phyloP scores from a whole-genome alignment of 2,329 filamentous ascomycete genomes.

The Cephalotrichum gorgonifer region DNA sequence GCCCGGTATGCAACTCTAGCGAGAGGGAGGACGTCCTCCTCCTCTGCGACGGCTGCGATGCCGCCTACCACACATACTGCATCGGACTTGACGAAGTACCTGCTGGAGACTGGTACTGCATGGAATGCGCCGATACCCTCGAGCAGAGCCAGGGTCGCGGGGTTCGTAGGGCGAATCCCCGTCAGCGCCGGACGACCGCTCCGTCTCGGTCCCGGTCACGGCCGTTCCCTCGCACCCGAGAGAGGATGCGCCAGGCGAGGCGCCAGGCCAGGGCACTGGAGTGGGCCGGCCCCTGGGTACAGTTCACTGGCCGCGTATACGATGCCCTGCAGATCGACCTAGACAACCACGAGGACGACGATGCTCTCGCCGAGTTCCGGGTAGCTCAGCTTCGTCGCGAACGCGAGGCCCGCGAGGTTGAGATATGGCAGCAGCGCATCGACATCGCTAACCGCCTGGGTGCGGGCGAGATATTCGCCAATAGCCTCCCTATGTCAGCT shows the following conservation, averaged over 20 bases:
- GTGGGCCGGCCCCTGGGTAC: slow-evolving; percentile 80
- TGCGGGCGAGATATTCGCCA: slow-evolving; percentile 60
- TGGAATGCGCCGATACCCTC: slow-evolving; percentile 58
- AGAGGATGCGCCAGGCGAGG: slow-evolving; percentile 44
- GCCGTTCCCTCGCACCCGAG: slow-evolving; percentile 44
- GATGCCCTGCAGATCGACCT: slow-evolving; percentile 67
- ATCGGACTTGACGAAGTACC: slow-evolving; percentile 72
- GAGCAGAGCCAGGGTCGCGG: slow-evolving; percentile 20
- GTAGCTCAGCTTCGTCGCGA: slow-evolving; percentile 41
- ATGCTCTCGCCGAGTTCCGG: slow-evolving; percentile 40
- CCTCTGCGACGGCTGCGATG: slow-evolving; percentile 85
- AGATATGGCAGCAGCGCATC: slow-evolving; percentile 75
- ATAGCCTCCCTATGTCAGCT: slow-evolving; percentile 45
- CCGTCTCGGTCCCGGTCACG: slow-evolving; percentile 9
- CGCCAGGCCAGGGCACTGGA: slow-evolving; percentile 62
- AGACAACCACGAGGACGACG: slow-evolving; percentile 77
- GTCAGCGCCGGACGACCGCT: neutral
- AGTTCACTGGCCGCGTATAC: slow-evolving; percentile 49
- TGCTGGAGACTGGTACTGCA: slow-evolving; percentile 78
- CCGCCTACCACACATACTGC: slow-evolving; percentile 85
- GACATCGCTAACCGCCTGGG: slow-evolving; percentile 73
- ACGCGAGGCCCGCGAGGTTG: slow-evolving; percentile 45
- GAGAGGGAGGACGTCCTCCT: slow-evolving; percentile 79
- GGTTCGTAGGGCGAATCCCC: slow-evolving; percentile 19
- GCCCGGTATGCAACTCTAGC: slow-evolving; percentile 71